A percentile compares a stretch with the other conserved stretches of the same genome.
Evolutionary conservation across 495 filamentous ascomycete genomes (phyloP).

Genomic region (Glarea lozoyensis): DNA sequence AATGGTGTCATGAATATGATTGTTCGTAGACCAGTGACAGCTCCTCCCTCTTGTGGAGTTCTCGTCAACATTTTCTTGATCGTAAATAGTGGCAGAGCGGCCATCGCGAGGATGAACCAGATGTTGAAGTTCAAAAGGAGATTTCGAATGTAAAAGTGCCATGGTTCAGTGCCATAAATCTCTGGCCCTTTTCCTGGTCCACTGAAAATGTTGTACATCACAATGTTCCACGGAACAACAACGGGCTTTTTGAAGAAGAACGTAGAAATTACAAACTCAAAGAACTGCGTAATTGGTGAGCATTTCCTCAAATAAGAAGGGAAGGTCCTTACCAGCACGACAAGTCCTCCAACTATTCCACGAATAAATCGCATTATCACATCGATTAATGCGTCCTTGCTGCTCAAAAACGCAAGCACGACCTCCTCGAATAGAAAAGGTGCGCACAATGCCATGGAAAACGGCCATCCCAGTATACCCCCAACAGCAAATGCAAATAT

Average conservation of each 20-base stretch:
- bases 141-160: slow-evolving; percentile 94
- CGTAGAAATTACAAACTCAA: slow-evolving; percentile 14
- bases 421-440: slow-evolving; percentile 76
- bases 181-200: slow-evolving; percentile 69
- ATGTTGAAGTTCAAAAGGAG: slow-evolving; percentile 90
- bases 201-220: slow-evolving; percentile 90
- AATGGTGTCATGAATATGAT: slow-evolving; percentile 72
- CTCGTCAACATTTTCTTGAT: slow-evolving; percentile 37
- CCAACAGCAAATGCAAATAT: slow-evolving; percentile 92
- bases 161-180: slow-evolving; percentile 94
- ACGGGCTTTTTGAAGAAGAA: slow-evolving; percentile 75
- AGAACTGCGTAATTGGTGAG: slow-evolving; percentile 1
- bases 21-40: slow-evolving; percentile 52
- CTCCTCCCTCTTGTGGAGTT: slow-evolving; percentile 25
- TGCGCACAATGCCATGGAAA: slow-evolving; percentile 71
- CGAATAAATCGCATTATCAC: slow-evolving; percentile 49
- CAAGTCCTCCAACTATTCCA: slow-evolving; percentile 55
- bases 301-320: background rate
- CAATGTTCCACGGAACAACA: slow-evolving; percentile 83
- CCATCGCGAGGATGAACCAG: slow-evolving; percentile 80
- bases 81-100: slow-evolving; percentile 52
- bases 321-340: slow-evolving; percentile 56
- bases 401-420: slow-evolving; percentile 48
- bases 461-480: slow-evolving; percentile 90
- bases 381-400: slow-evolving; percentile 45